A percentile compares a stretch with the other conserved stretches of the same genome.
phyloP scores from a whole-genome alignment of 495 filamentous ascomycete genomes.

The Penicillium herquei region DNA sequence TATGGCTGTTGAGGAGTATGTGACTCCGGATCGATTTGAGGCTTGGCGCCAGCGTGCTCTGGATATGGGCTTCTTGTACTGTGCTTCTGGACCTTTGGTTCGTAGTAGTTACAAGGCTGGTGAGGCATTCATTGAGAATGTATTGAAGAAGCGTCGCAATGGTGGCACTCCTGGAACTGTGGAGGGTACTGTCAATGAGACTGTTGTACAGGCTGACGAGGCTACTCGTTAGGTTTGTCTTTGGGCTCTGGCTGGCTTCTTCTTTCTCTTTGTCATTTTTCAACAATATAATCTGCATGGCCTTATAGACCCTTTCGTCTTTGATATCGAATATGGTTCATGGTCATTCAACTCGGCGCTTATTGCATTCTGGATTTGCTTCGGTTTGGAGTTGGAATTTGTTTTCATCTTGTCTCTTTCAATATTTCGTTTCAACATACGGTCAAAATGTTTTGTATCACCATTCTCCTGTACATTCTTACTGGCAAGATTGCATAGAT shows the following conservation, averaged over 20 bases:
- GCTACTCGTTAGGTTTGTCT: slow-evolving; percentile 23
- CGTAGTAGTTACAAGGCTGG: slow-evolving; percentile 95
- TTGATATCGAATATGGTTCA: slow-evolving; percentile 3
- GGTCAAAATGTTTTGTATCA: slow-evolving; percentile 16
- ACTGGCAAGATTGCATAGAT: background rate
- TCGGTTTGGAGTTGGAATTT: slow-evolving; percentile 10
- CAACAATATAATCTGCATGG: slow-evolving; percentile 17
- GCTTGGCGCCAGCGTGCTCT: slow-evolving; percentile 85
- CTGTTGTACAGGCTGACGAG: slow-evolving; percentile 23
- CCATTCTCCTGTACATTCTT: slow-evolving; percentile 13
- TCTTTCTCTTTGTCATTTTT: background rate
- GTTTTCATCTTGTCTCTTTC: slow-evolving; percentile 7
- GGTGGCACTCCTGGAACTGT: slow-evolving; percentile 24
- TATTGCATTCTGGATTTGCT: slow-evolving; percentile 19
- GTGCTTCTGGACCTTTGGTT: slow-evolving; percentile 88
- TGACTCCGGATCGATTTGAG: slow-evolving; percentile 87
- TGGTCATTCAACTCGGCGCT: slow-evolving; percentile 17
- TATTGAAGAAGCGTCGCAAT: slow-evolving; percentile 76
- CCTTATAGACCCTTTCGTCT: background rate
- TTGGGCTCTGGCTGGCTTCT: too few species aligned
- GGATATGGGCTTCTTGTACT: slow-evolving; percentile 95
- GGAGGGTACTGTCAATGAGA: slow-evolving; percentile 20
- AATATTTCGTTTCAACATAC: slow-evolving; percentile 13
- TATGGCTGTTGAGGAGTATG: slow-evolving; percentile 92
- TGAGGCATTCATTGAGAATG: slow-evolving; percentile 98